These are phyloP conservation scores for Leccinum boreale DNA, from an alignment of 768 basidiomycete species.

Conservation along the genomic window DNA sequence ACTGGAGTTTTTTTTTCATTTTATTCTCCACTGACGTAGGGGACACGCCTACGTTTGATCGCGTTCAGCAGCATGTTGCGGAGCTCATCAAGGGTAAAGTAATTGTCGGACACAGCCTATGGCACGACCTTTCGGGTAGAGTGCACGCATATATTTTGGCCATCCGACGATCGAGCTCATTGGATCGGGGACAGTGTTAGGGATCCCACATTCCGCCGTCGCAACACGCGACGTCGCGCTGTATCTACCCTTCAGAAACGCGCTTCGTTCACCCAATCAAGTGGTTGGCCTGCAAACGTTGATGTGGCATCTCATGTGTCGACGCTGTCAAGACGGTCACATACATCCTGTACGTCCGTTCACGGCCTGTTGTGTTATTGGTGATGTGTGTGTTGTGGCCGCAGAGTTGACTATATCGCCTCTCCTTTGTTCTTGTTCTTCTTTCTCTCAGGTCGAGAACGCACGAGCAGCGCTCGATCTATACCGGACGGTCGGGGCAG, in stretches of 20 bases:
- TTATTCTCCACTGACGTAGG: slow-evolving; percentile 13
- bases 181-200: slow-evolving; percentile 52
- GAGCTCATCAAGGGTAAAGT: slow-evolving; percentile 66
- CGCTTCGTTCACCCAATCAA: slow-evolving; percentile 63
- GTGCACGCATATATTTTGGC: slow-evolving; percentile 8
- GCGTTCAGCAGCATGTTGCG: slow-evolving; percentile 66
- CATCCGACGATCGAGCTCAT: slow-evolving; percentile 8
- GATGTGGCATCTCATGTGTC: slow-evolving; percentile 78
- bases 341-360: slow-evolving; percentile 62
- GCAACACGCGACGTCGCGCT: slow-evolving; percentile 78
- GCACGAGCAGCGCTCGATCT: slow-evolving; percentile 57
- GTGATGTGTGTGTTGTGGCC: not conserved
- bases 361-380: not conserved
- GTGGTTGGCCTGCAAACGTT: slow-evolving; percentile 74
- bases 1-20: not conserved
- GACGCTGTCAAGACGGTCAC: slow-evolving; percentile 70
- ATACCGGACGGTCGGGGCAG: slow-evolving; percentile 52
- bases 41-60: slow-evolving; percentile 50
- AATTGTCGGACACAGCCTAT: slow-evolving; percentile 73
- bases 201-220: slow-evolving; percentile 76
- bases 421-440: not conserved
- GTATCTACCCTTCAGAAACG: slow-evolving; percentile 76
- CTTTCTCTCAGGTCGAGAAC: slow-evolving; percentile 61
- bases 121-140: slow-evolving; percentile 77
- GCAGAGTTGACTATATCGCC: slow-evolving; percentile 4